Evolutionary conservation across 2,329 filamentous ascomycete species (phyloP).

Genomic region (Sporothrix sp.): DNA sequence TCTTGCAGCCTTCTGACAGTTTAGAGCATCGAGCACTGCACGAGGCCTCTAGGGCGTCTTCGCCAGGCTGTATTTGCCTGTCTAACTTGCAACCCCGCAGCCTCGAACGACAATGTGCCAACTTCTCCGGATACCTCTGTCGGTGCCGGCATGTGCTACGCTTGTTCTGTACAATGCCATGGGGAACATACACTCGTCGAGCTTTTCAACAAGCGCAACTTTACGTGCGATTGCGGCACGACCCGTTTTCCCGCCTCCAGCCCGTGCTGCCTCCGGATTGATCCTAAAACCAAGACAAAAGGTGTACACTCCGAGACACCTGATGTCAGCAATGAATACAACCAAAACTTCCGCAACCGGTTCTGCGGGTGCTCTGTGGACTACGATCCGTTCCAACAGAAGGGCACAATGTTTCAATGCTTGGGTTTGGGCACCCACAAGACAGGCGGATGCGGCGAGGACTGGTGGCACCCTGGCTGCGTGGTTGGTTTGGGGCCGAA

Average conservation of each 20-base stretch:
- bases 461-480: conserved; percentile 96
- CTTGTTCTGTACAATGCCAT: conserved; percentile 93
- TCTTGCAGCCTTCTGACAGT: conserved; percentile 17
- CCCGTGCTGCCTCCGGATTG: conserved; percentile 66
- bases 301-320: conserved; percentile 72
- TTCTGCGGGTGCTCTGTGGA: conserved; percentile 86
- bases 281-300: conserved; percentile 63
- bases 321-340: conserved; percentile 71
- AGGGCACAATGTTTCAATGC: conserved; percentile 98
- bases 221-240: conserved; percentile 93
- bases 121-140: conserved; percentile 33
- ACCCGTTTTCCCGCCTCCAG: conserved; percentile 61
- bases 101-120: conserved; percentile 48
- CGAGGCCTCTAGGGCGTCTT: conserved; percentile 76
- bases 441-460: conserved; percentile 84
- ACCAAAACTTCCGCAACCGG: conserved; percentile 86
- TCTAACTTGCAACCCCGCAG: conserved; percentile 81
- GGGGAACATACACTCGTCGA: conserved; percentile 92
- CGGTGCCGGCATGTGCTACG: conserved; percentile 84
- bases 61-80: conserved; percentile 88
- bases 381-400: conserved; percentile 82
- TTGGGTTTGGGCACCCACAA: conserved; percentile 71
- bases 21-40: conserved; percentile 89
- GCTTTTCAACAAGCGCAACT: conserved; percentile 90
- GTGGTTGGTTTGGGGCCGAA: conserved; percentile 68